A percentile compares a stretch with the other conserved stretches of the same genome.
These are phyloP conservation scores for Viola pubescens DNA, from an alignment of 441 rosid species.

Conservation along the genomic window DNA sequence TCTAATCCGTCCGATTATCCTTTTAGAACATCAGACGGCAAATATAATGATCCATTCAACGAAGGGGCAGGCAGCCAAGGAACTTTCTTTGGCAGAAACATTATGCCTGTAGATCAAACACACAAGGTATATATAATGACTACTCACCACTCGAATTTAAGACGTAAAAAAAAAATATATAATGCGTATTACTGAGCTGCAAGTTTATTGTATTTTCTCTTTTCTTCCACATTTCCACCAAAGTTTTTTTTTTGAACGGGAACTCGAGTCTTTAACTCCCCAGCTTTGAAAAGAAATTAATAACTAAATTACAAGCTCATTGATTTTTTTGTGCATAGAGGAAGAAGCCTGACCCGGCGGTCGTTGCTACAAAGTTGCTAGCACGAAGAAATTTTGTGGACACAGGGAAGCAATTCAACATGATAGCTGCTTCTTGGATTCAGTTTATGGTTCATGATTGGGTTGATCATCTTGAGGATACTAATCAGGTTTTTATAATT, in stretches of 20 bases:
- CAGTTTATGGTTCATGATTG: conserved; percentile 85
- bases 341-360: conserved; percentile 49
- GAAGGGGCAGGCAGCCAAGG: conserved; percentile 43
- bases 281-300: background rate
- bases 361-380: conserved; percentile 54
- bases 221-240: background rate
- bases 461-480: conserved; percentile 67
- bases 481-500: conserved; percentile 35
- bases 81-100: conserved; percentile 47
- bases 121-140: conserved; percentile 18
- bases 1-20: conserved; percentile 43
- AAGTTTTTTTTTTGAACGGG: background rate
- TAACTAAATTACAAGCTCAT: background rate
- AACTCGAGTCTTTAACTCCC: background rate
- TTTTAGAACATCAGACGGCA: conserved; percentile 44
- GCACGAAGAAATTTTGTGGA: conserved; percentile 40
- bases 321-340: conserved; percentile 19
- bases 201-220: no score
- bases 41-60: conserved; percentile 43
- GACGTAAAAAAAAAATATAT: background rate
- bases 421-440: conserved; percentile 72
- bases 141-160: background rate
- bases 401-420: conserved; percentile 60
- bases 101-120: conserved; percentile 33
- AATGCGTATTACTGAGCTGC: background rate